Base-by-base conservation (phyloP, 192 early-diverging fungal species). In the Linnemannia hyalina region DNA sequence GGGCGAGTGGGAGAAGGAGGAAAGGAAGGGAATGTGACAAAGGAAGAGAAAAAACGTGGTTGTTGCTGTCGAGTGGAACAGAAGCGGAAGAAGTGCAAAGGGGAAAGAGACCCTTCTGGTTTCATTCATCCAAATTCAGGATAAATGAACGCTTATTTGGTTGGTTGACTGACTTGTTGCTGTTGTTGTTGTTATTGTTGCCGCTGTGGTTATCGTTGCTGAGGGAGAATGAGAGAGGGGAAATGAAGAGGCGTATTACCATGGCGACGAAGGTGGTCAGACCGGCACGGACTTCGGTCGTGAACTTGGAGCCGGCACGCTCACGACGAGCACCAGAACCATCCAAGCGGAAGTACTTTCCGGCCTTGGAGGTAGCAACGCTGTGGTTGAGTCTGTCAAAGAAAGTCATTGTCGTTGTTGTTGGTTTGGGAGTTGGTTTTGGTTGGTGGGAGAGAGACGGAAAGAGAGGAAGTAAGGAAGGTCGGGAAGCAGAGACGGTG, bases 211-310 rank as follows among this genome's bases (percentile, higher is more conserved):
- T 40, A 40, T 40, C 38, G 38, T 40, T 26, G 7, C 36, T 41
- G 68, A 73, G 70, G 16, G 22, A 80, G 38, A 52, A 72, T 20
- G 15, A 69, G 42, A 49, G 18, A 42, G 57, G 15, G 73, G 73
- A 46, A 38, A 57, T 29, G 38, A 54, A 52, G 18, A 38, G 11
- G 22, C 2, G 29, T 63, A 46, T 78, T 86, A 86, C 84, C 95
- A 96, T 96, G 7, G 95, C 90, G 32, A 96, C 88, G 75, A 95
- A 96, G 63, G 93, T 93, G 3, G 88, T 84, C 42, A 88, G 9
- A 11, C 95, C 95, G n/a, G 93, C 93, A 68, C 94, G 91, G 68
- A 95, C 40, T 83, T 95, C 95, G 42, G 92, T 91, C 3, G 87
- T 90, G 88, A 95, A 94, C 77, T 85, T 88, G 72, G 94, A 93